phyloP scores from a whole-genome alignment of 2,329 filamentous ascomycete species.

The Talaromyces sp. region DNA sequence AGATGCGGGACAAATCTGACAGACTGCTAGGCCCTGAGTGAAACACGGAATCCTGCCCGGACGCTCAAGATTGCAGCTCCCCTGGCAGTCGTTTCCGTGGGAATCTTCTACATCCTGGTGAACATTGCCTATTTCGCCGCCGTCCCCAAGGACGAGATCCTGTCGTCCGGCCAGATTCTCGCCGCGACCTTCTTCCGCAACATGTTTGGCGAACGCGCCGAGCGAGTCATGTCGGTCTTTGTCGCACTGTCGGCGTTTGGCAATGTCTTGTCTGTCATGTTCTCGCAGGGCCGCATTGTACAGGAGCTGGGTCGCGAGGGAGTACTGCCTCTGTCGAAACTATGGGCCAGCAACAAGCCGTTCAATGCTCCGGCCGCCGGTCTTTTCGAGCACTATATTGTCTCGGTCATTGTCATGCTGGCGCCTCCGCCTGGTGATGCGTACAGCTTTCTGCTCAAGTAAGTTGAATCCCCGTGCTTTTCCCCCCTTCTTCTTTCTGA shows the following conservation, averaged over 20 bases:
- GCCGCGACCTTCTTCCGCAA: conserved; percentile 57
- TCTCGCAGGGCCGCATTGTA: conserved; percentile 42
- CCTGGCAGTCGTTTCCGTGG: conserved; percentile 51
- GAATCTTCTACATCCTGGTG: conserved; percentile 52
- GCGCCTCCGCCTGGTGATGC: conserved; percentile 64
- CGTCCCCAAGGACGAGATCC: conserved; percentile 53
- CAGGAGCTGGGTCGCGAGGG: conserved; percentile 66
- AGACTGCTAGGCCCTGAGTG: conserved; percentile 40
- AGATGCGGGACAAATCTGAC: neutral
- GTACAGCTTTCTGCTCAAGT: conserved; percentile 58
- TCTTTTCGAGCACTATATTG: conserved; percentile 60
- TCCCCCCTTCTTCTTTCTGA: neutral
- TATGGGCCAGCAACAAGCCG: conserved; percentile 67
- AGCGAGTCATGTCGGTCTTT: conserved; percentile 56
- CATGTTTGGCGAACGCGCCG: conserved; percentile 53
- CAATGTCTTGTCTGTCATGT: conserved; percentile 55
- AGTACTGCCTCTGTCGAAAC: conserved; percentile 59
- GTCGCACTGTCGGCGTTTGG: conserved; percentile 59
- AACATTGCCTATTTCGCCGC: conserved; percentile 59
- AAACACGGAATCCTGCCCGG: conserved; percentile 54
- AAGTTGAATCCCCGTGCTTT: conserved; percentile 13
- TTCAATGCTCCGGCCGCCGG: conserved; percentile 60
- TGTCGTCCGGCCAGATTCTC: conserved; percentile 50
- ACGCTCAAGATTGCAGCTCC: conserved; percentile 57
- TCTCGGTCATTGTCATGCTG: conserved; percentile 61